Evolutionary conservation across 371 early-diverging fungal species (phyloP).

Genomic region (Haplosporangium sp.): DNA sequence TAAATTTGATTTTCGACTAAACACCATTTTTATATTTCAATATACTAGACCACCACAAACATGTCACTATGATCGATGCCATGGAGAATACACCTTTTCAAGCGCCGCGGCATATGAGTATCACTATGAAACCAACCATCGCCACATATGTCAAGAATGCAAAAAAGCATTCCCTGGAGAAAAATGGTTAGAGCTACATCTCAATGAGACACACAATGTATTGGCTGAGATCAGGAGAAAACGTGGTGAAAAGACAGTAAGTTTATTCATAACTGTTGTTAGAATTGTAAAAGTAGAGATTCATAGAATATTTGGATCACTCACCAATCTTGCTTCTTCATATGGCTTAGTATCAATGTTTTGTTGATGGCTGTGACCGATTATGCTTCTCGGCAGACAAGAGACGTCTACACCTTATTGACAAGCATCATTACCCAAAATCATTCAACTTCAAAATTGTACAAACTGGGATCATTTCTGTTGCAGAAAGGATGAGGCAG

Average conservation of each 20-base stretch:
- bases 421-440: slow-evolving; percentile 73
- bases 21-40: not conserved
- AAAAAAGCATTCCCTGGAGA: slow-evolving; percentile 63
- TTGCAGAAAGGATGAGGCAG: slow-evolving; percentile 47
- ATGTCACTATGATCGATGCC: slow-evolving; percentile 52
- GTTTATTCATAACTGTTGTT: not conserved
- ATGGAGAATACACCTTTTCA: slow-evolving; percentile 52
- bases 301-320: too few species aligned
- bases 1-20: not conserved
- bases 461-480: slow-evolving; percentile 60
- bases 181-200: slow-evolving; percentile 66
- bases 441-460: slow-evolving; percentile 77
- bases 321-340: not conserved
- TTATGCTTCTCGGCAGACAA: slow-evolving; percentile 62
- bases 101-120: slow-evolving; percentile 61
- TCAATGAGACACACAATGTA: slow-evolving; percentile 68
- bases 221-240: slow-evolving; percentile 64
- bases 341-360: slow-evolving; percentile 72
- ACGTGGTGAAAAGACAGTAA: slow-evolving; percentile 71
- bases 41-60: slow-evolving; percentile 20
- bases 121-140: slow-evolving; percentile 70
- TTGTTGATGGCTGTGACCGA: slow-evolving; percentile 71
- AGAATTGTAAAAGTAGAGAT: too few species aligned
- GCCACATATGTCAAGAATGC: slow-evolving; percentile 66
- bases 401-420: slow-evolving; percentile 74